A percentile compares a stretch with the other conserved stretches of the same genome.
Evolutionary conservation across 2,329 filamentous ascomycete genomes (phyloP).

Genomic region (Trichophyton rubrum): DNA sequence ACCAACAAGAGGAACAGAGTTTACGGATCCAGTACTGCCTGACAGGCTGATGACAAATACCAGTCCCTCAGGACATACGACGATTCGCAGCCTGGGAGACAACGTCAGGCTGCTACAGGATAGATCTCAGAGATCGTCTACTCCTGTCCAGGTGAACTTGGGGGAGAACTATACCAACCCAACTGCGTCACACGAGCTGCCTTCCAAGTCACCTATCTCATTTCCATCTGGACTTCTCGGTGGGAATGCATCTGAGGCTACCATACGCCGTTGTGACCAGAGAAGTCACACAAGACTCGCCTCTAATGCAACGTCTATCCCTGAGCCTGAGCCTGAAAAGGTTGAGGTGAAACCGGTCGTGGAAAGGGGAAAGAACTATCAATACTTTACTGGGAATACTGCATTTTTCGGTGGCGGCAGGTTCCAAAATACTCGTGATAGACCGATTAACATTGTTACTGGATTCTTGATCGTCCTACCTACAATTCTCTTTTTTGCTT

Average conservation of each 20-base stretch:
- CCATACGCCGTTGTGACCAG: constrained; percentile 41
- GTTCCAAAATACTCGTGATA: constrained; percentile 74
- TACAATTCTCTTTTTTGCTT: constrained; percentile 68
- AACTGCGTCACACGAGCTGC: constrained; percentile 43
- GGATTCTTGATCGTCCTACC: constrained; percentile 69
- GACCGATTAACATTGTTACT: constrained; percentile 80
- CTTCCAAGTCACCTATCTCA: constrained; percentile 60
- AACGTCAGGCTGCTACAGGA: constrained; percentile 66
- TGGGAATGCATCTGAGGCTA: constrained; percentile 40
- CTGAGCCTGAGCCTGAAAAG: constrained; percentile 37
- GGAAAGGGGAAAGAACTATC: constrained; percentile 59
- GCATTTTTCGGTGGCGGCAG: constrained; percentile 77
- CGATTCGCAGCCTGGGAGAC: constrained; percentile 55
- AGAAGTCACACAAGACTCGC: constrained; percentile 71
- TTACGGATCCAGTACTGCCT: constrained; percentile 59
- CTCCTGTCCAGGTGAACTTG: constrained; percentile 42
- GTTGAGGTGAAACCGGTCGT: constrained; percentile 34
- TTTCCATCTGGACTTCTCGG: constrained; percentile 62
- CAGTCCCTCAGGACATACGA: constrained; percentile 52
- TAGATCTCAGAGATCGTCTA: constrained; percentile 28
- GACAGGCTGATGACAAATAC: constrained; percentile 62
- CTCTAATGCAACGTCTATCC: constrained; percentile 60
- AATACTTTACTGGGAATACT: constrained; percentile 91
- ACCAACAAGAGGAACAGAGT: constrained; percentile 69
- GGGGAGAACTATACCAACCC: constrained; percentile 46